Evolutionary conservation across 2,329 filamentous ascomycete species (phyloP).

Genomic region (Talaromyces pinophilus): DNA sequence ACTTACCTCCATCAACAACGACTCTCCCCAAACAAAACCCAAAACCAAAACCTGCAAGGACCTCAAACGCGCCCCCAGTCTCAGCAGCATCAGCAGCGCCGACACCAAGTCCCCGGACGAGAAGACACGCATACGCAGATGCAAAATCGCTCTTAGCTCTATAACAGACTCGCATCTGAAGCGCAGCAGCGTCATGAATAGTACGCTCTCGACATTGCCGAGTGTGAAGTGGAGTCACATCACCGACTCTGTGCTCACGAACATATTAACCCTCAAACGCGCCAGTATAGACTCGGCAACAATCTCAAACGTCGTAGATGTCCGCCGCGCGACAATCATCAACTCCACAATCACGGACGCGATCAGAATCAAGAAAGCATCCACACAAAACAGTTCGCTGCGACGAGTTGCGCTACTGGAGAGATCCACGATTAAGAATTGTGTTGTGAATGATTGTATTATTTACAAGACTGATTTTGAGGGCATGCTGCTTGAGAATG

Average conservation of each 20-base stretch:
- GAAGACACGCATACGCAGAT: constrained; percentile 10
- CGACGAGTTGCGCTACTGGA: background rate
- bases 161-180: constrained; percentile 2
- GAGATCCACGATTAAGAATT: constrained; percentile 20
- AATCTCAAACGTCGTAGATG: background rate
- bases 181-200: constrained; percentile 1
- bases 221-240: constrained; percentile 20
- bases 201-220: background rate
- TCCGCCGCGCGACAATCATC: background rate
- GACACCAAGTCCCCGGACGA: background rate
- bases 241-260: constrained; percentile 10
- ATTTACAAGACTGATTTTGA: constrained; percentile 23
- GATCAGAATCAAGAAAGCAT: background rate
- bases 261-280: constrained; percentile 15
- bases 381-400: background rate
- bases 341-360: background rate
- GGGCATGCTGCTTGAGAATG: constrained; percentile 26
- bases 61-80: background rate
- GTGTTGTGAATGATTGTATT: constrained; percentile 22
- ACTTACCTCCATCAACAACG: background rate
- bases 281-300: constrained; percentile 14
- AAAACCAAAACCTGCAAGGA: background rate
- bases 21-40: background rate
- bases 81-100: background rate
- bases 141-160: constrained; percentile 17